Base-by-base conservation (phyloP, 129 eudicot genomes). In the Escallonia herrerae region DNA sequence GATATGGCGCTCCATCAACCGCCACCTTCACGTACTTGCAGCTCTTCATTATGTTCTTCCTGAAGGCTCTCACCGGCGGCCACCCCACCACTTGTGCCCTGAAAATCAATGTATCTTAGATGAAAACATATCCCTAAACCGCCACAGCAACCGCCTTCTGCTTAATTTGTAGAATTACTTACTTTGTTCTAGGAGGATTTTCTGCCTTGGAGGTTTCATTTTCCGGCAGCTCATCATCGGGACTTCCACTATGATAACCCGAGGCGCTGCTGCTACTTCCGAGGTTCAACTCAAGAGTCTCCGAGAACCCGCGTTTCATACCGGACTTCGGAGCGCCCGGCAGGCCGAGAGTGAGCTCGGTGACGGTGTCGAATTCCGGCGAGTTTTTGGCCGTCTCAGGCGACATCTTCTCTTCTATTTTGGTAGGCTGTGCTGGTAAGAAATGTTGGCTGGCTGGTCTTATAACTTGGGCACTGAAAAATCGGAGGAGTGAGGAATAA, bases 1-100 rank as follows among this genome's bases (percentile, higher is more conserved):
- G 51, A 78, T 82, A 91, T 4, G 97, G 97, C 43, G 96, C 95
- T 67, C 97, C 97, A 56, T 91, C 97, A 2, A 85, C 97, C 2
- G 84, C 96, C 77, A 91, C 97, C 69, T 87, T 91, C 76, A 91
- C 96, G 40, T 80, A 87, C 57, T 86, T 91, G 75, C 86, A 69
- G 7, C 15, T 71, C 49, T 72, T 77, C 75, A 60, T 79, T 71
- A 76, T 47, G 55, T 78, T 81, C 66, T 78, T 87, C 64, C 95
- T 71, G 15, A 74, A 66, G 44, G 83, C 70, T 76, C 82, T 87
- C 67, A 91, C 90, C 60, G 97, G 97, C 33, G 97, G 97, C 97
- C 97, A 91, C 45, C 97, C 97, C 43, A 87, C 89, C 69, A 87
- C 75, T 68, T 62, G 95, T 58, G 67, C 77, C 81, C 95, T 86